A percentile compares a stretch with the other conserved stretches of the same genome.
Conservation (phyloP, 2,329 filamentous ascomycete species). For the Knoxdaviesia proteae region DNA sequence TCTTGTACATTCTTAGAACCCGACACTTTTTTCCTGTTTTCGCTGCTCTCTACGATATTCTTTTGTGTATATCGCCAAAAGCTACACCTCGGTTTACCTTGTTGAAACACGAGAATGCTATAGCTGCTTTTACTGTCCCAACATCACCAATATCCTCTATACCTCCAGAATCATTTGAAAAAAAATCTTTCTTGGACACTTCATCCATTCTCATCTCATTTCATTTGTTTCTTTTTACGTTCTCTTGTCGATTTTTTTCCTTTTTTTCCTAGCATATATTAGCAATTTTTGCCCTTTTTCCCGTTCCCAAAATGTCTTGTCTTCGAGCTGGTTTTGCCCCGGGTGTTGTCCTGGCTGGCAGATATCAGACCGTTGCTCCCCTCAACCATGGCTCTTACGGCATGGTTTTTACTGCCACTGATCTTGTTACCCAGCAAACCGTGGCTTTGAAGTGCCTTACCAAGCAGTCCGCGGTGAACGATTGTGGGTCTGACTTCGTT, state of each 20-base stretch:
- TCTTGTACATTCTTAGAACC: not conserved
- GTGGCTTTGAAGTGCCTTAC: conserved; percentile 95
- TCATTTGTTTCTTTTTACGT: conserved; percentile 3
- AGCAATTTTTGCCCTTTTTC: conserved; percentile 4
- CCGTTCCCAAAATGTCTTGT: conserved; percentile 46
- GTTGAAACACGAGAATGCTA: no score
- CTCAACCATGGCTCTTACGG: conserved; percentile 98
- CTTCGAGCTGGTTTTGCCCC: conserved; percentile 63
- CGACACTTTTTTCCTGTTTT: conserved; percentile 5
- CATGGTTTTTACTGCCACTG: conserved; percentile 88
- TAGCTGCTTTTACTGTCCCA: no score
- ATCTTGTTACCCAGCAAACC: conserved; percentile 52
- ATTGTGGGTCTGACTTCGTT: conserved; percentile 41
- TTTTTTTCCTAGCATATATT: conserved; percentile 6
- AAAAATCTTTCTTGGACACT: no score
- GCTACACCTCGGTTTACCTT: no score
- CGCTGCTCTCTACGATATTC: conserved; percentile 2
- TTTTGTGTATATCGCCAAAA: no score
- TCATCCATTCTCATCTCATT: conserved; percentile 4
- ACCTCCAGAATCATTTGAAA: no score
- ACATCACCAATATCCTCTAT: no score
- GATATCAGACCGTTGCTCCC: conserved; percentile 77
- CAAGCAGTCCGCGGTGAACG: conserved; percentile 48
- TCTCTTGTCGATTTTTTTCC: conserved; percentile 1
- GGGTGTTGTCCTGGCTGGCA: conserved; percentile 66